phyloP scores from a whole-genome alignment of 768 basidiomycete species.

The Suillus hirtellus region DNA sequence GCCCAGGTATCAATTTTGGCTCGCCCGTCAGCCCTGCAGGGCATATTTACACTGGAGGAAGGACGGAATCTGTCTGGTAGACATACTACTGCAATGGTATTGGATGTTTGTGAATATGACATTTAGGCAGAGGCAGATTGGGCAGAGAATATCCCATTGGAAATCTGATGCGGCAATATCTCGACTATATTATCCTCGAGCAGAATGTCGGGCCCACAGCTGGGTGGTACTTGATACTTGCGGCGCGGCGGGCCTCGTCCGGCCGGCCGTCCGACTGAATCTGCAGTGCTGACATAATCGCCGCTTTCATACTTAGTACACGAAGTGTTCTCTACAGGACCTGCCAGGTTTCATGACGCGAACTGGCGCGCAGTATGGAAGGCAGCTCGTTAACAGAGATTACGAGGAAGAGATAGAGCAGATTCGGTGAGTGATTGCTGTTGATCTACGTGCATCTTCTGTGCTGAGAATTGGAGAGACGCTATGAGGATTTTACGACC shows the following conservation, averaged over 20 bases:
- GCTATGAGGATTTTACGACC: slow-evolving; percentile 94
- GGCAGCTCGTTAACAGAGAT: slow-evolving; percentile 35
- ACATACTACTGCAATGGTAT: too few relatives aligned
- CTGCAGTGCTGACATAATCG: not conserved
- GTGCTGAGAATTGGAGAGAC: slow-evolving; percentile 46
- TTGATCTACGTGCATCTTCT: not conserved
- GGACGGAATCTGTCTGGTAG: too few relatives aligned
- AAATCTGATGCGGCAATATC: too few relatives aligned
- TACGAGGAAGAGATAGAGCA: slow-evolving; percentile 68
- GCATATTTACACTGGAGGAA: too few relatives aligned
- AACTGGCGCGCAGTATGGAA: slow-evolving; percentile 25
- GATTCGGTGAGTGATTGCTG: slow-evolving; percentile 49
- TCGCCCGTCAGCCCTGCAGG: not conserved
- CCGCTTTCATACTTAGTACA: not conserved
- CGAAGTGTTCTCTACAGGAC: not conserved
- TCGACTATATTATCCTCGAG: too few relatives aligned
- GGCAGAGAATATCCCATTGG: too few relatives aligned
- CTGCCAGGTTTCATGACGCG: slow-evolving; percentile 21
- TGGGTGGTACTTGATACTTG: not conserved
- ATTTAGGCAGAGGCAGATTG: too few relatives aligned
- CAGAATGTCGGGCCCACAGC: not conserved
- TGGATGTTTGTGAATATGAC: too few relatives aligned
- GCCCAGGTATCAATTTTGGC: not conserved
- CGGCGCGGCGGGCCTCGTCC: not conserved
- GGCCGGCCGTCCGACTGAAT: not conserved